Evolutionary conservation across 768 basidiomycete genomes (phyloP).

Genomic region (Rhodotorula kratochvilovae): DNA sequence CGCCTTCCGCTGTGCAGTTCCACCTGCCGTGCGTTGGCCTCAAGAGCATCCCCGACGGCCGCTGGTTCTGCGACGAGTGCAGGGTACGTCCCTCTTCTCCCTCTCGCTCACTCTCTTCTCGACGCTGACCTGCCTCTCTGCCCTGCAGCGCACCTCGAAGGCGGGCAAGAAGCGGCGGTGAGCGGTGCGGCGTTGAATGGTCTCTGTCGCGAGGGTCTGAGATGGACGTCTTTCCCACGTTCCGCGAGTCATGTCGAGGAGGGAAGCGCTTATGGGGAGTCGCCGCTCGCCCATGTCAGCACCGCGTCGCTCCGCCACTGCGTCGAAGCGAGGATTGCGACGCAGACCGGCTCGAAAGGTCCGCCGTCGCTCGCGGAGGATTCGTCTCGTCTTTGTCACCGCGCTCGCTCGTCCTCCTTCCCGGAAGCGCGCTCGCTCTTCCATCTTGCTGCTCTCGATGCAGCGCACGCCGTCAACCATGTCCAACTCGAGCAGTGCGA

Average conservation of each 20-base stretch:
- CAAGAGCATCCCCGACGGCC: constrained; percentile 36
- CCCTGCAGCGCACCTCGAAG: constrained; percentile 10
- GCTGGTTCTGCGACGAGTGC: constrained; percentile 39
- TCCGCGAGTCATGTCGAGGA: too few relatives aligned
- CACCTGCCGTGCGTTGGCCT: constrained; percentile 38
- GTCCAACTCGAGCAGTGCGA: not conserved
- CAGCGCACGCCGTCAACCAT: not conserved
- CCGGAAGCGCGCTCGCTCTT: too few relatives aligned
- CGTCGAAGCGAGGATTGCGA: too few relatives aligned
- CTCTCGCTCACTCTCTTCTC: not conserved
- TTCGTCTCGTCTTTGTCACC: too few relatives aligned
- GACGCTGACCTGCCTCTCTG: not conserved
- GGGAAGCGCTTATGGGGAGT: too few relatives aligned
- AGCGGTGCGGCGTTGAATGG: not conserved
- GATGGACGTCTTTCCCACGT: too few relatives aligned
- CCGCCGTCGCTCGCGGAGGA: too few relatives aligned
- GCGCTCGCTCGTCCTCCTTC: too few relatives aligned
- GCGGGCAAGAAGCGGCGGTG: constrained; percentile 28
- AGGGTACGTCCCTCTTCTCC: constrained; percentile 7
- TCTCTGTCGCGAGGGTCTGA: too few relatives aligned
- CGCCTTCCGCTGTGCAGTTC: constrained; percentile 21
- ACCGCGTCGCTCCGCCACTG: too few relatives aligned
- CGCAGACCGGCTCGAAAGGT: too few relatives aligned
- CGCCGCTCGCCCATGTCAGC: too few relatives aligned
- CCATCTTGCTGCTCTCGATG: not conserved